Conservation (phyloP, 352 stramenopile species). For the Blastocystis sp. region DNA sequence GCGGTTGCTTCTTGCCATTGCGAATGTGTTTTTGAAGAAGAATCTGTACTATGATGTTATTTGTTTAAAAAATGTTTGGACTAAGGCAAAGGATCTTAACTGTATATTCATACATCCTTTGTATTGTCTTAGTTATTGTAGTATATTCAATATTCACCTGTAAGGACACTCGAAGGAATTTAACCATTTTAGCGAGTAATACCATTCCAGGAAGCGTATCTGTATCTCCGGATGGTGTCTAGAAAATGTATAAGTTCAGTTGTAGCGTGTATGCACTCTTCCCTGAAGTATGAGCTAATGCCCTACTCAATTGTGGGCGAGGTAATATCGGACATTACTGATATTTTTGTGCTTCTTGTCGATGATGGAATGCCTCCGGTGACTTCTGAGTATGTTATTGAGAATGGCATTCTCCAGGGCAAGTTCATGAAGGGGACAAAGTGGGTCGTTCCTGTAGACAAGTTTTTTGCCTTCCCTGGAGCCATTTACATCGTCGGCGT, state of each 20-base stretch:
- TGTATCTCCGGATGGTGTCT: not conserved
- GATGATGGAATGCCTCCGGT: constrained; percentile 11
- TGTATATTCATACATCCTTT: constrained; percentile 4
- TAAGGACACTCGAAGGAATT: not conserved
- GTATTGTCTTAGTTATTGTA: not conserved
- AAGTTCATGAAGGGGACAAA: not conserved
- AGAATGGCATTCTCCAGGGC: constrained; percentile 18
- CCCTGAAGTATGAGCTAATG: not conserved
- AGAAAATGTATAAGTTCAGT: not conserved
- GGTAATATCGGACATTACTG: constrained; percentile 7
- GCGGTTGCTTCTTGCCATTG: not conserved
- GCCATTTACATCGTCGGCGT: constrained; percentile 36
- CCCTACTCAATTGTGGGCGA: not conserved
- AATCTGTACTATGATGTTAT: not conserved
- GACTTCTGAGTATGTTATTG: constrained; percentile 13
- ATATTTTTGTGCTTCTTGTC: constrained; percentile 23
- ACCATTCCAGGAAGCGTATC: not conserved
- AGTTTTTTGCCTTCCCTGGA: not conserved
- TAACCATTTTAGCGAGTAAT: not conserved
- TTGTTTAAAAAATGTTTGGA: constrained; percentile 7
- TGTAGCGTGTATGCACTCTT: not conserved
- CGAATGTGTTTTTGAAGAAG: not conserved
- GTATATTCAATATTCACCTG: not conserved
- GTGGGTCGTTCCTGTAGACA: not conserved
- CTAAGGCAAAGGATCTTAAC: not conserved